These are phyloP conservation scores for Starmerella sp. DNA, from an alignment of 805 yeast genomes.

Conservation along the genomic window DNA sequence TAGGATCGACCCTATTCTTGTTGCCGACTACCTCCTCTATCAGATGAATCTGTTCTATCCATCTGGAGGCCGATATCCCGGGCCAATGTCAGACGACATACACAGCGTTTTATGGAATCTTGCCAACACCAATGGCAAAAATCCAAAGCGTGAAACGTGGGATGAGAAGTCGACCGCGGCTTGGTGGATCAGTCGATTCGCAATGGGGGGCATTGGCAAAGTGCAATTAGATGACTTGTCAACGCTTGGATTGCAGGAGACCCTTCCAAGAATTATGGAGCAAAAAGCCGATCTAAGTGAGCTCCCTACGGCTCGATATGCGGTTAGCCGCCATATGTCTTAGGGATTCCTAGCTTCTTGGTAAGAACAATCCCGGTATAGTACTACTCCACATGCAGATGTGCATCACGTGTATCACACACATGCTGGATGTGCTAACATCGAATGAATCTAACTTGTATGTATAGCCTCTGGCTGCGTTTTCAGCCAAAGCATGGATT, in stretches of 20 bases:
- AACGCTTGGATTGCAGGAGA: not conserved
- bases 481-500: not conserved
- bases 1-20: slow-evolving; percentile 69
- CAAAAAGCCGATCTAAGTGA: not conserved
- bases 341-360: not conserved
- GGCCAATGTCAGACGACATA: slow-evolving; percentile 19
- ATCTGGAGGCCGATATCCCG: slow-evolving; percentile 21
- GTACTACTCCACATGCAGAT: too few species aligned
- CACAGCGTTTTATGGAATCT: slow-evolving; percentile 14
- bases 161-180: slow-evolving; percentile 12
- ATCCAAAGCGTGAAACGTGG: slow-evolving; percentile 7
- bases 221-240: slow-evolving; percentile 14
- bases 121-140: slow-evolving; percentile 2
- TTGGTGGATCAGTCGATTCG: slow-evolving; percentile 16
- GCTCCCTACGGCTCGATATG: not conserved
- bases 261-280: not conserved
- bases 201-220: slow-evolving; percentile 12
- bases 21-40: slow-evolving; percentile 74
- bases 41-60: slow-evolving; percentile 41
- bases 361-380: too few species aligned
- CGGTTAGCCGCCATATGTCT: not conserved
- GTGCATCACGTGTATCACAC: too few species aligned
- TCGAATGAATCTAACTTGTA: not conserved
- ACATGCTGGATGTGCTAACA: not conserved
- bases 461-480: not conserved